Evolutionary conservation across 2,329 filamentous ascomycete species (phyloP).

Genomic region (Clonostachys rhizophaga): DNA sequence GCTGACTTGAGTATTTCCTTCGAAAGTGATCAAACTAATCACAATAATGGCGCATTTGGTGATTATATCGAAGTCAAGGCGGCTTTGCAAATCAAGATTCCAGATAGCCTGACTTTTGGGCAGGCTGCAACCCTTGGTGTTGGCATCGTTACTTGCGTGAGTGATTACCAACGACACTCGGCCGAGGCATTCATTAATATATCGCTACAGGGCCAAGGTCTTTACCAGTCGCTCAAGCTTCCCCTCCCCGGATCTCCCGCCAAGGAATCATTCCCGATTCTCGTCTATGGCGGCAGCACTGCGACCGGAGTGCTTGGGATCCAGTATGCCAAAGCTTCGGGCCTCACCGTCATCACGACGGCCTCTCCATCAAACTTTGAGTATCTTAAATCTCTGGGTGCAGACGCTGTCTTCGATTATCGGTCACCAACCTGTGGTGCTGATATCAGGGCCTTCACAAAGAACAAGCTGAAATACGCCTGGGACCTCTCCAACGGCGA

Average conservation of each 20-base stretch:
- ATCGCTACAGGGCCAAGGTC: constrained; percentile 25
- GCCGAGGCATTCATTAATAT: neutral
- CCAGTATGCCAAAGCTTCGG: constrained; percentile 35
- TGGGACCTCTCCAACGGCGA: constrained; percentile 7
- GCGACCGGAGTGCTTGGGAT: constrained; percentile 50
- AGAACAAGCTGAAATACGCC: constrained; percentile 10
- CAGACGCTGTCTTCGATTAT: constrained; percentile 42
- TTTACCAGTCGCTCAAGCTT: constrained; percentile 39
- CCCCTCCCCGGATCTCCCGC: constrained; percentile 35
- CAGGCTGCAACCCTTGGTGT: constrained; percentile 38
- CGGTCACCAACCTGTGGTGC: constrained; percentile 11
- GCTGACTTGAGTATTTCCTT: neutral
- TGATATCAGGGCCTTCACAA: constrained; percentile 14
- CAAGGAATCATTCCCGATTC: constrained; percentile 27
- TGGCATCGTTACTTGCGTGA: constrained; percentile 30
- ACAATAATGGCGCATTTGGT: constrained; percentile 36
- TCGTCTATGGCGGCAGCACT: constrained; percentile 45
- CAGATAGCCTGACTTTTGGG: constrained; percentile 36
- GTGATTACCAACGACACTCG: neutral
- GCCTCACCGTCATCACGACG: constrained; percentile 30
- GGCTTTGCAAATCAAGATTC: constrained; percentile 35
- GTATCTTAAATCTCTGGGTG: constrained; percentile 32
- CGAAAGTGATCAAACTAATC: constrained; percentile 9
- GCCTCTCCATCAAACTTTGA: constrained; percentile 29
- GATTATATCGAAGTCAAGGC: constrained; percentile 30